phyloP scores from a whole-genome alignment of 106 monocot species.

The Allium sativum region DNA sequence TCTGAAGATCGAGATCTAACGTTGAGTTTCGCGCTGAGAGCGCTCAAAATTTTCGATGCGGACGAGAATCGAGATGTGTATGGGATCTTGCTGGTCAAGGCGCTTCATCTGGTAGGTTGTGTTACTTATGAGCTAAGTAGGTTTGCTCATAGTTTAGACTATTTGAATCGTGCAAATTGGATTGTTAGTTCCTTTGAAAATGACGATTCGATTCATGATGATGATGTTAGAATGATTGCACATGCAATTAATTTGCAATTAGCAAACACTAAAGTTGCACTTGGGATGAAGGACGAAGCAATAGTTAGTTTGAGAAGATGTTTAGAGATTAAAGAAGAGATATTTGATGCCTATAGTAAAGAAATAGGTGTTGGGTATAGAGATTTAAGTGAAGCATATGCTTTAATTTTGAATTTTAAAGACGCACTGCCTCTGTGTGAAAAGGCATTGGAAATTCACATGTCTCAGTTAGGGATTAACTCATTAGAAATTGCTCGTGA shows the following conservation, averaged over 20 bases:
- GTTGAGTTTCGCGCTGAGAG: slow-evolving; percentile 39
- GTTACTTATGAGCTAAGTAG: slow-evolving; percentile 38
- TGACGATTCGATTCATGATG: slow-evolving; percentile 10
- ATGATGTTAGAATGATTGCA: slow-evolving; percentile 38
- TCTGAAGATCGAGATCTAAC: slow-evolving; percentile 32
- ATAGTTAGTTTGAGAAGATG: slow-evolving; percentile 46
- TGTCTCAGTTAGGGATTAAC: slow-evolving; percentile 34
- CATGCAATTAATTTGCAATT: slow-evolving; percentile 65
- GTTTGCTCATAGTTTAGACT: slow-evolving; percentile 56
- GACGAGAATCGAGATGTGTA: not conserved
- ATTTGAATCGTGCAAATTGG: slow-evolving; percentile 45
- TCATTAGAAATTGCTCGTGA: slow-evolving; percentile 82
- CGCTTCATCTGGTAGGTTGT: slow-evolving; percentile 57
- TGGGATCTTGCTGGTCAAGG: slow-evolving; percentile 42
- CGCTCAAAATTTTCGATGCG: slow-evolving; percentile 47
- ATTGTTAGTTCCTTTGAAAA: slow-evolving; percentile 18
- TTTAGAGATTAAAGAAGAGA: slow-evolving; percentile 60
- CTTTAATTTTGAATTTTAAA: slow-evolving; percentile 61
- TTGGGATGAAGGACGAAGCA: slow-evolving; percentile 75
- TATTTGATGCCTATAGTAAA: slow-evolving; percentile 37
- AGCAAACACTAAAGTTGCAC: slow-evolving; percentile 66
- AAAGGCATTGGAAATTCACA: slow-evolving; percentile 71
- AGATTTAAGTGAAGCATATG: slow-evolving; percentile 69
- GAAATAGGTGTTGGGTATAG: slow-evolving; percentile 53
- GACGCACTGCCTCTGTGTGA: slow-evolving; percentile 60